These are phyloP conservation scores for Myriangium duriaei DNA, from an alignment of 2,329 filamentous ascomycete genomes.

Conservation along the genomic window DNA sequence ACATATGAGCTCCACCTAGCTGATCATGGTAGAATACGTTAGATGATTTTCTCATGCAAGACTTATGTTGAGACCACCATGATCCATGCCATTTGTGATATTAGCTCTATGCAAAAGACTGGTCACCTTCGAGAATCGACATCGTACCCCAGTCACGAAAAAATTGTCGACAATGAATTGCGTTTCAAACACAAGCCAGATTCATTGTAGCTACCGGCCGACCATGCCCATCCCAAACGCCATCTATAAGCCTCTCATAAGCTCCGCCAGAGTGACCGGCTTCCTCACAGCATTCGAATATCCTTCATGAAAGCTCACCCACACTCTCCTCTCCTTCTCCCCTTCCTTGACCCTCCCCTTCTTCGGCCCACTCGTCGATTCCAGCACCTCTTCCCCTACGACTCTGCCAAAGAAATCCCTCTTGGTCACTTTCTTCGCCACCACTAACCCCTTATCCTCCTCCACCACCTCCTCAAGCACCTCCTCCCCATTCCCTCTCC, in stretches of 20 bases:
- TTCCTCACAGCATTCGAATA: constrained; percentile 87
- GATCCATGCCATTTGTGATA: no score
- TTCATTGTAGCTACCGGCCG: no score
- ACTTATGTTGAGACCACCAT: no score
- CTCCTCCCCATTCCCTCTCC: constrained; percentile 37
- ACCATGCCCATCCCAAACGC: constrained; percentile 1
- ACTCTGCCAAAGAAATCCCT: constrained; percentile 78
- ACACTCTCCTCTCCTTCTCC: constrained; percentile 50
- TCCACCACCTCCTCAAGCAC: constrained; percentile 14
- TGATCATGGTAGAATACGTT: no score
- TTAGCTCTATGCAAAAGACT: no score
- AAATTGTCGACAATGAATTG: no score
- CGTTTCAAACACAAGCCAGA: no score
- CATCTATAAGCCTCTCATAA: constrained; percentile 52
- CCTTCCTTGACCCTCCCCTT: constrained; percentile 20
- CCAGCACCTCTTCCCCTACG: constrained; percentile 39
- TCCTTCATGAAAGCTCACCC: constrained; percentile 83
- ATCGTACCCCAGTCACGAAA: no score
- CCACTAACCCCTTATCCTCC: constrained; percentile 13
- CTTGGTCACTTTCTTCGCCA: constrained; percentile 38
- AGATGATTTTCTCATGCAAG: no score
- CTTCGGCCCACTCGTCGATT: constrained; percentile 22
- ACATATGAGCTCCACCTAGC: no score
- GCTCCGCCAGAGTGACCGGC: constrained; percentile 67
- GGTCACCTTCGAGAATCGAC: no score